phyloP scores from a whole-genome alignment of 306 rosid species.

The Fragaria iinumae region DNA sequence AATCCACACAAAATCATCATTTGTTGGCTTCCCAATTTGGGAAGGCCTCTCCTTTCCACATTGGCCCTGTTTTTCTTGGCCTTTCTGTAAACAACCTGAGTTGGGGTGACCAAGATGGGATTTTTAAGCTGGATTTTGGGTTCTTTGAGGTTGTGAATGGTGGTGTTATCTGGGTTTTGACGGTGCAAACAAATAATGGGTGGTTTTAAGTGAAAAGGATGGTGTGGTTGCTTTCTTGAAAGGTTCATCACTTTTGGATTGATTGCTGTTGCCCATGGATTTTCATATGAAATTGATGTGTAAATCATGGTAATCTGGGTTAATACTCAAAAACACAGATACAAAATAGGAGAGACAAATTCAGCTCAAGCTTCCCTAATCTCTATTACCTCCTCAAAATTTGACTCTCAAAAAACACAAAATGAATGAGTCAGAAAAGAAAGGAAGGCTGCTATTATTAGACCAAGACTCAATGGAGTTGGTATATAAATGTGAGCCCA shows the following conservation, averaged over 20 bases:
- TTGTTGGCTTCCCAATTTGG: slow-evolving; percentile 36
- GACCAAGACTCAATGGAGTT: too few species aligned
- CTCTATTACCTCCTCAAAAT: not conserved
- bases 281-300: slow-evolving; percentile 27
- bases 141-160: slow-evolving; percentile 20
- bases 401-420: not conserved
- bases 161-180: slow-evolving; percentile 22
- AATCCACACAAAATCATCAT: slow-evolving; percentile 68
- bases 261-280: slow-evolving; percentile 23
- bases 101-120: slow-evolving; percentile 18
- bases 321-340: not conserved
- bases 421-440: not conserved
- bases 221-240: slow-evolving; percentile 8
- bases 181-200: slow-evolving; percentile 32
- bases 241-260: slow-evolving; percentile 22
- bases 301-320: slow-evolving; percentile 41
- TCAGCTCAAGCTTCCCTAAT: not conserved
- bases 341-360: not conserved
- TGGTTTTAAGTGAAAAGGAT: slow-evolving; percentile 13
- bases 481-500: not conserved
- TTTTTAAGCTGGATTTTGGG: slow-evolving; percentile 19
- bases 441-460: not conserved
- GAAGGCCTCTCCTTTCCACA: slow-evolving; percentile 29
- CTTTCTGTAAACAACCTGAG: slow-evolving; percentile 17
- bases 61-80: slow-evolving; percentile 10